Evolutionary conservation across 2,329 filamentous ascomycete species (phyloP).

Genomic region (Epichloe baconii): DNA sequence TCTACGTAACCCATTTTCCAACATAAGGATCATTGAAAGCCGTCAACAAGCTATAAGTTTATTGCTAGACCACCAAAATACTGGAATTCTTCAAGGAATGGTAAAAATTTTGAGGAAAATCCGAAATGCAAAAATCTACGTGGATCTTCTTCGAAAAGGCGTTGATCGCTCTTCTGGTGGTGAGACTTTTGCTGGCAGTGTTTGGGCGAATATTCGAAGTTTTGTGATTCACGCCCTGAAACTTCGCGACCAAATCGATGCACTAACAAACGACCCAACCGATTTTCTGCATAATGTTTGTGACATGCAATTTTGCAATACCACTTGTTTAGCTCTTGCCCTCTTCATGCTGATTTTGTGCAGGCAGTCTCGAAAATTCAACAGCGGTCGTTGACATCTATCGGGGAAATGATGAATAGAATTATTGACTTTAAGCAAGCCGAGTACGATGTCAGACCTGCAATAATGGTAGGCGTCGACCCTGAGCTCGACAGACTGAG

Average conservation of each 20-base stretch:
- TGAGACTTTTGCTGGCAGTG: conserved; percentile 46
- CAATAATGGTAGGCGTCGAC: conserved; percentile 61
- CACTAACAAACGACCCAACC: conserved; percentile 5
- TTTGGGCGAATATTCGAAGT: conserved; percentile 58
- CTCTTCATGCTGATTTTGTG: background rate
- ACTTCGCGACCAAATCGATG: conserved; percentile 46
- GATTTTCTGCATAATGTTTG: conserved; percentile 2
- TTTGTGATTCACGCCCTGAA: conserved; percentile 63
- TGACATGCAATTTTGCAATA: background rate
- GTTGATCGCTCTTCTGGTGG: conserved; percentile 39
- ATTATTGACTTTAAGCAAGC: conserved; percentile 74
- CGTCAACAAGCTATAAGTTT: conserved; percentile 57
- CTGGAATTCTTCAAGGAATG: conserved; percentile 39
- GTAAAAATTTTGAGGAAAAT: conserved; percentile 52
- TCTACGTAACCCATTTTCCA: conserved; percentile 66
- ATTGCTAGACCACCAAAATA: conserved; percentile 57
- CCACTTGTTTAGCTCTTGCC: background rate
- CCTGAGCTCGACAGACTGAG: conserved; percentile 66
- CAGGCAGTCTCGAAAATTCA: conserved; percentile 40
- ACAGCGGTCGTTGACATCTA: conserved; percentile 41
- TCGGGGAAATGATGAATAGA: conserved; percentile 59
- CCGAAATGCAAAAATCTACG: conserved; percentile 58
- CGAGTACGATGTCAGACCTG: conserved; percentile 54
- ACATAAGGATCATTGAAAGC: conserved; percentile 53
- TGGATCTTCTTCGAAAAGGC: conserved; percentile 65